Percentiles rank a stretch among this genome's conserved stretches.
Evolutionary conservation across 306 rosid species (phyloP).

Genomic region (Sicyos baderoa): DNA sequence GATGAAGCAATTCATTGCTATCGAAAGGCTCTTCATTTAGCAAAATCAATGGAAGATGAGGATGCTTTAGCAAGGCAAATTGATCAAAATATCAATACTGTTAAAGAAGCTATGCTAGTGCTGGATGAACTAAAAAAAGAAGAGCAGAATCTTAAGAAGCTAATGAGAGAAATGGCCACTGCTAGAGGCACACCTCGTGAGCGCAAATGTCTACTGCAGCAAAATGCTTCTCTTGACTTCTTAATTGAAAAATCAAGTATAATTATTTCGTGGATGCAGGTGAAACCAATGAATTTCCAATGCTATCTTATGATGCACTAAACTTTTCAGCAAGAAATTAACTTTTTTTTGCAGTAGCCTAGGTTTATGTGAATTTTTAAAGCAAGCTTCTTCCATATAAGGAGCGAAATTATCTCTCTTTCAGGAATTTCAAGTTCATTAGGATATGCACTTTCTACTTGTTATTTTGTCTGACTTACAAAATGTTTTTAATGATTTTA

Average conservation of each 20-base stretch:
- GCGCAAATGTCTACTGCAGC: conserved; percentile 52
- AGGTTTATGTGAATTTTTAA: too few species aligned
- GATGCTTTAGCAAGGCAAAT: conserved; percentile 56
- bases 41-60: conserved; percentile 70
- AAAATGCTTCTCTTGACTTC: conserved; percentile 39
- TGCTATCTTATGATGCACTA: conserved; percentile 15
- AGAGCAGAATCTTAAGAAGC: conserved; percentile 69
- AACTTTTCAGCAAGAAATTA: neutral
- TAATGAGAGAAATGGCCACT: conserved; percentile 41
- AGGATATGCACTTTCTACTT: conserved; percentile 6
- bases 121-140: conserved; percentile 52
- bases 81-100: conserved; percentile 48
- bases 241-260: conserved; percentile 56
- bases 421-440: neutral
- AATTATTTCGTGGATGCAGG: conserved; percentile 67
- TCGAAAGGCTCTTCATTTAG: conserved; percentile 48
- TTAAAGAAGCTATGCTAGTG: conserved; percentile 39
- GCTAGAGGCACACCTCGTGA: conserved; percentile 59
- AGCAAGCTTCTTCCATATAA: neutral
- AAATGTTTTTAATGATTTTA: neutral
- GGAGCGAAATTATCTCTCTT: neutral
- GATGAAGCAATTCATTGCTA: conserved; percentile 56
- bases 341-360: too few species aligned
- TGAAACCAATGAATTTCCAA: conserved; percentile 20
- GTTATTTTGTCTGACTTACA: neutral